Percentiles rank a stretch among this genome's conserved stretches.
These are phyloP conservation scores for Calonectria pauciramosa DNA, from an alignment of 2,329 filamentous ascomycete species.

Conservation along the genomic window DNA sequence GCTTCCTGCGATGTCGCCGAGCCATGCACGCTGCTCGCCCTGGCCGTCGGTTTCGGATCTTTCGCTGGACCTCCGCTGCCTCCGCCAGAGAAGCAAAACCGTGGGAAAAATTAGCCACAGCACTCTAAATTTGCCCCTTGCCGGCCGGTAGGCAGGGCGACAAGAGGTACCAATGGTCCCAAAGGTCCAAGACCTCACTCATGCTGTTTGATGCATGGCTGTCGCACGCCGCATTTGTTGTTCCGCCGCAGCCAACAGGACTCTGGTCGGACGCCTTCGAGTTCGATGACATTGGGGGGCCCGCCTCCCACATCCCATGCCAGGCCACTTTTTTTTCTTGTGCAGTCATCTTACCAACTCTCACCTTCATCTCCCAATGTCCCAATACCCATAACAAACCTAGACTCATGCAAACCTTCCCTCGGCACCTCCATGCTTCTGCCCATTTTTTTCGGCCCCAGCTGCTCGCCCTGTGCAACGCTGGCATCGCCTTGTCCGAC, in stretches of 20 bases:
- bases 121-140: conserved; percentile 7
- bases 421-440: background rate
- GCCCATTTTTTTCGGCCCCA: background rate
- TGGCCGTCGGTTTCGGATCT: conserved; percentile 21
- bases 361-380: background rate
- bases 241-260: background rate
- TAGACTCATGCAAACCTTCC: conserved; percentile 1
- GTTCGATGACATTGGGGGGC: background rate
- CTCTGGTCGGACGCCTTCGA: background rate
- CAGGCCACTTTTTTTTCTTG: background rate
- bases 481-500: conserved; percentile 12
- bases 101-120: background rate
- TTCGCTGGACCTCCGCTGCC: conserved; percentile 3
- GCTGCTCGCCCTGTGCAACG: conserved; percentile 7
- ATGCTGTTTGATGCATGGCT: background rate
- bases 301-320: background rate
- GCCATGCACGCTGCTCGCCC: background rate
- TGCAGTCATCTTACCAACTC: background rate
- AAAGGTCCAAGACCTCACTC: conserved; percentile 8
- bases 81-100: background rate
- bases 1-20: conserved; percentile 9
- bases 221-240: background rate
- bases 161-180: background rate
- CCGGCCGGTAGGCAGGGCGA: conserved; percentile 18
- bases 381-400: conserved; percentile 2